Base-by-base conservation (phyloP, 2,329 filamentous ascomycete genomes). In the Aspergillus pseudoglaucus region DNA sequence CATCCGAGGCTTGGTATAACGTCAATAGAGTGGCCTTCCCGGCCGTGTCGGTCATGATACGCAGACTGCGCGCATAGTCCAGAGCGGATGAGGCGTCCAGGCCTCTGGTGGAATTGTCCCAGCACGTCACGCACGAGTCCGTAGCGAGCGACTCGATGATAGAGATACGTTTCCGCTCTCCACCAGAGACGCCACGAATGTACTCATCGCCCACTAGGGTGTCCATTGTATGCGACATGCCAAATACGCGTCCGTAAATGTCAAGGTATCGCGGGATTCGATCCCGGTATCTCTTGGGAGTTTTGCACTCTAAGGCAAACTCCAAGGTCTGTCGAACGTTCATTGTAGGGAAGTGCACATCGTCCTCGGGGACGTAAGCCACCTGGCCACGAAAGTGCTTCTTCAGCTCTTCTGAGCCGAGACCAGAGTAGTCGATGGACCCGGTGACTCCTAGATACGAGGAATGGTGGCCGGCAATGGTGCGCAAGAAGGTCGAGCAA, bases 91-190 rank as follows among this genome's bases (percentile, higher is more conserved):
- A 85, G 0, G 84, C 82, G 57, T 90, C 86, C 0, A 89, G 72
- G 6, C 86, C 86, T 39, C 86, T 74, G 0, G 85, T 89, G 0
- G 80, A 83, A 60, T 89, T 89, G 56, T 90, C 85, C 83, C 84
- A 89, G 48, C 81, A 82, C 38, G 83, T 80, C 1, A 89, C 81
- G 0, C 83, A 82, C 0, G 81, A 80, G 60, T 84, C 82, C 1
- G 83, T 83, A 3, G 84, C 83, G 8, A 89, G 68, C 0, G 83
- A 85, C 62, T 89, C 85, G 2, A 84, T 83, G 51, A 89, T 87
- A 0, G 81, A 84, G 1, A 87, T 84, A 50, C 85, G 82, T 60
- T 89, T 89, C 35, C 85, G 73, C 66, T 90, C 86, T 46, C 86
- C 86, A 52, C 86, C 86, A 33, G 82, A 85, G 0, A 90, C 82